phyloP scores from a whole-genome alignment of 1,284 basidiomycete species.

The Bjerkandera adusta region DNA sequence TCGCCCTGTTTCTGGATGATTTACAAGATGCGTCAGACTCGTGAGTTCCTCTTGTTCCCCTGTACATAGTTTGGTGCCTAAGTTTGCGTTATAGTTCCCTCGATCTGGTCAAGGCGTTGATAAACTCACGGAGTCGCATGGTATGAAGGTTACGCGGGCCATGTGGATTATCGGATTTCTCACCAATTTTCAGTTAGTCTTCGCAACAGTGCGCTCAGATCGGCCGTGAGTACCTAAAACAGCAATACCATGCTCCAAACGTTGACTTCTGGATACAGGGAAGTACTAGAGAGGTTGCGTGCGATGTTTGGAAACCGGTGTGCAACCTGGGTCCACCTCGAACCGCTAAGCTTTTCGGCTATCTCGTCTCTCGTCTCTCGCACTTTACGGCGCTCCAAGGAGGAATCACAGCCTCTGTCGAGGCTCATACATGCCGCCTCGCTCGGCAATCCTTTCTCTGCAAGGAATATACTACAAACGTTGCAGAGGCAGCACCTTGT shows the following conservation, averaged over 20 bases:
- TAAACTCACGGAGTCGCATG: slow-evolving; percentile 64
- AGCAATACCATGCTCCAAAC: slow-evolving; percentile 1
- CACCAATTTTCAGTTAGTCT: slow-evolving; percentile 47
- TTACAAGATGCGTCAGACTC: slow-evolving; percentile 71
- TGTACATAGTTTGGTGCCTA: not conserved
- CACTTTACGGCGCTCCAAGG: slow-evolving; percentile 57
- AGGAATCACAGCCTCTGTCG: slow-evolving; percentile 52
- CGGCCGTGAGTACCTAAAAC: slow-evolving; percentile 38
- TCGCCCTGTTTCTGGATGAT: slow-evolving; percentile 70
- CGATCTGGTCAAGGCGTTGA: slow-evolving; percentile 59
- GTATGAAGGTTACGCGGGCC: slow-evolving; percentile 31
- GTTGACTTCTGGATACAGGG: slow-evolving; percentile 27
- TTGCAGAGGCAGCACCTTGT: slow-evolving; percentile 58
- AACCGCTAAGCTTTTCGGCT: slow-evolving; percentile 54
- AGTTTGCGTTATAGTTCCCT: slow-evolving; percentile 42
- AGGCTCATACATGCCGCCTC: slow-evolving; percentile 55
- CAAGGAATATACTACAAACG: slow-evolving; percentile 55
- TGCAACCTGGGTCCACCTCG: slow-evolving; percentile 63
- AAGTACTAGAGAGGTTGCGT: slow-evolving; percentile 47
- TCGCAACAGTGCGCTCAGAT: slow-evolving; percentile 62
- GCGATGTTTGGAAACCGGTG: slow-evolving; percentile 55
- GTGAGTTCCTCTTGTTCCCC: slow-evolving; percentile 33
- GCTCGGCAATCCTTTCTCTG: slow-evolving; percentile 66
- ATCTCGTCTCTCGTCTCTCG: slow-evolving; percentile 58
- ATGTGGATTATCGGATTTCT: slow-evolving; percentile 3